Percentiles rank a stretch among this genome's conserved stretches.
Evolutionary conservation across 768 basidiomycete species (phyloP).

Genomic region (Hydnomerulius pinastri): DNA sequence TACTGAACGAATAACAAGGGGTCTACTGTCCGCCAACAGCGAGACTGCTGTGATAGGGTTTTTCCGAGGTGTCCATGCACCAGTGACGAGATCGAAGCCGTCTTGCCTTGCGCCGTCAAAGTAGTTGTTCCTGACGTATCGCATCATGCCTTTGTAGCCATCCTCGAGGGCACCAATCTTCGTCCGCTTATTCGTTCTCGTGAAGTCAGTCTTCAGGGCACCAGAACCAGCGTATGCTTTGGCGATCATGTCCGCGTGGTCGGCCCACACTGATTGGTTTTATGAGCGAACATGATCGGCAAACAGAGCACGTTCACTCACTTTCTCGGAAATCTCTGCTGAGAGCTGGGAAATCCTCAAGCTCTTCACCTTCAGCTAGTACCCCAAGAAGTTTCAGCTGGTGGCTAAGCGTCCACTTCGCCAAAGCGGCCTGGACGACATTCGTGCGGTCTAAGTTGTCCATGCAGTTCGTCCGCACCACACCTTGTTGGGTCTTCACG

Average conservation of each 20-base stretch:
- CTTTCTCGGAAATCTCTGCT: conserved; percentile 86
- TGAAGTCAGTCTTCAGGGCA: conserved; percentile 96
- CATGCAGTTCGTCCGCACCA: conserved; percentile 96
- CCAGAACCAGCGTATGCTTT: conserved; percentile 93
- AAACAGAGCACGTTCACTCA: conserved; percentile 40
- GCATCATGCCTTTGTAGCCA: conserved; percentile 76
- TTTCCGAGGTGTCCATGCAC: conserved; percentile 83
- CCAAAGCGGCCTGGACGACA: conserved; percentile 91
- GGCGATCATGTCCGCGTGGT: conserved; percentile 91
- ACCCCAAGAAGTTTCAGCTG: conserved; percentile 79
- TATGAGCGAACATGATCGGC: conserved; percentile 8
- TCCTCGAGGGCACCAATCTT: conserved; percentile 80
- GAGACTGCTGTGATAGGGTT: conserved; percentile 70
- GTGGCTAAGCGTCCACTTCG: conserved; percentile 77
- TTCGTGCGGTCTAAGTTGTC: conserved; percentile 96
- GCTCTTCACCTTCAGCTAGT: conserved; percentile 62
- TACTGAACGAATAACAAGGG: conserved; percentile 83
- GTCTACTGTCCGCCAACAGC: conserved; percentile 75
- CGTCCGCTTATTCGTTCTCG: conserved; percentile 88
- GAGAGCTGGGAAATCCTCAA: conserved; percentile 83
- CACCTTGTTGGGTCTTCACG: conserved; percentile 66
- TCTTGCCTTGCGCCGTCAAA: conserved; percentile 94
- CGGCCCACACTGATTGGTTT: conserved; percentile 82
- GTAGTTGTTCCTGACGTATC: conserved; percentile 96
- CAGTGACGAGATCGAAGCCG: conserved; percentile 92